Evolutionary conservation across 192 early-diverging fungal species (phyloP), one percentile per base, ranked within the genome.

Genomic region (Podila epicladia): DNA sequence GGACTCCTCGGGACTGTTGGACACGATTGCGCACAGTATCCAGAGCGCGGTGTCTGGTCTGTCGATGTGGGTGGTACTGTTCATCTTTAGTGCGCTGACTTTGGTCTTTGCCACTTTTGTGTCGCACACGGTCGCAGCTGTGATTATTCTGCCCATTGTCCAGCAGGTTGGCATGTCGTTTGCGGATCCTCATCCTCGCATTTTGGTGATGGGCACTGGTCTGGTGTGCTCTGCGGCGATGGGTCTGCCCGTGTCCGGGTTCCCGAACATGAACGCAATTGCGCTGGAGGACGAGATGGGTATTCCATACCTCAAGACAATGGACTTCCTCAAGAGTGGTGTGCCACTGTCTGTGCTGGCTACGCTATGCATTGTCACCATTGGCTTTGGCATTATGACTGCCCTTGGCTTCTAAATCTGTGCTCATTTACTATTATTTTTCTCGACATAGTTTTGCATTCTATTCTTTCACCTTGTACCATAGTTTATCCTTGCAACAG

Each of bases 221-320:
- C 64, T 88, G 31, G 65, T 84, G 13, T 87, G 85, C 74, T 91
- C 90, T 9, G 90, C 87, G 17, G 93, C 90, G 3, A 94, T 94
- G 93, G 91, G 87, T 49, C 79, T 94, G 0, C 93, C 93, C 7
- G 91, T 94, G n/a, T 91, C 90, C 2, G 91, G 91, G 5, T 94
- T 89, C 82, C 93, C 93, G 11, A 94, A 94, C 73, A 93, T 94
- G 91, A 89, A 89, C 63, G 93, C 92, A 20, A 87, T 93, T 38
- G 87, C 88, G 24, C 71, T 87, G 50, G 92, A 93, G 69, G 91
- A 93, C 65, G 74, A 86, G 7, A 85, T 87, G 51, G 93, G 93
- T 28, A 83, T 82, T 17, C 91, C 91, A 48, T 94, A 90, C 71
- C 75, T 94, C 66, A 62, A 67, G 49, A 88, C 91, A 0, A 71